phyloP scores from a whole-genome alignment of 352 stramenopile species.

The Phytophthora fragariae region DNA sequence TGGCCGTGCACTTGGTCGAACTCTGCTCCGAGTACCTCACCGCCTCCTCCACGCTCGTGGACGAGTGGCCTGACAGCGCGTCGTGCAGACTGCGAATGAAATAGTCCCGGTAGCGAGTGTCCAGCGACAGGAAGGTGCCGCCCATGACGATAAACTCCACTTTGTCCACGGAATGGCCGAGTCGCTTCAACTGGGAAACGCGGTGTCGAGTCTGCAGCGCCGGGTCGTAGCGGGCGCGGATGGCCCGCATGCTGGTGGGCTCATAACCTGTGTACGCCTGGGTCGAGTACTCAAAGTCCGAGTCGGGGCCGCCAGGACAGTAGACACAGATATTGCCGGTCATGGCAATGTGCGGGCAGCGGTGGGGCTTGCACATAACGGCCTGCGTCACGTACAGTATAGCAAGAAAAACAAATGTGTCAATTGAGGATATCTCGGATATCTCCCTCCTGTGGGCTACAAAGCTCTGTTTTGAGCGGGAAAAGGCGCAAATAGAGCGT shows the following conservation, averaged over 20 bases:
- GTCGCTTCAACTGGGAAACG: conserved; percentile 87
- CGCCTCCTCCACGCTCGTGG: conserved; percentile 91
- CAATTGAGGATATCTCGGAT: background rate
- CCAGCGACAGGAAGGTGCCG: conserved; percentile 96
- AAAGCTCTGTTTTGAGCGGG: background rate
- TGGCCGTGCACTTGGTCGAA: conserved; percentile 87
- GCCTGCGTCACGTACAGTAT: conserved; percentile 45
- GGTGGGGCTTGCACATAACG: conserved; percentile 98
- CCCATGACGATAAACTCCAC: conserved; percentile 99
- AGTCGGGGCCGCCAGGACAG: conserved; percentile 95
- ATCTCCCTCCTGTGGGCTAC: background rate
- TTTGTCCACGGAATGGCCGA: conserved; percentile 97
- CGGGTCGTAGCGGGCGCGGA: conserved; percentile 96
- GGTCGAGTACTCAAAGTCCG: conserved; percentile 98
- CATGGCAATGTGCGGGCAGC: conserved; percentile 98
- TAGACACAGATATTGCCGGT: conserved; percentile 98
- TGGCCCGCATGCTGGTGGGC: conserved; percentile 96
- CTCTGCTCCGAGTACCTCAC: conserved; percentile 95
- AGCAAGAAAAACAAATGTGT: background rate
- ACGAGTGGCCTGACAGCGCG: conserved; percentile 94
- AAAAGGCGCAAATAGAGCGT: background rate
- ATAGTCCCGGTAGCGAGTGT: conserved; percentile 95
- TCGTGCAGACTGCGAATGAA: conserved; percentile 98
- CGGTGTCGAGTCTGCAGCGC: conserved; percentile 94
- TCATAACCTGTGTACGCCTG: conserved; percentile 98